Percentiles rank a stretch among this genome's conserved stretches.
Conservation (phyloP, 169 alveolate genomes). For the Eimeria zaria region DNA sequence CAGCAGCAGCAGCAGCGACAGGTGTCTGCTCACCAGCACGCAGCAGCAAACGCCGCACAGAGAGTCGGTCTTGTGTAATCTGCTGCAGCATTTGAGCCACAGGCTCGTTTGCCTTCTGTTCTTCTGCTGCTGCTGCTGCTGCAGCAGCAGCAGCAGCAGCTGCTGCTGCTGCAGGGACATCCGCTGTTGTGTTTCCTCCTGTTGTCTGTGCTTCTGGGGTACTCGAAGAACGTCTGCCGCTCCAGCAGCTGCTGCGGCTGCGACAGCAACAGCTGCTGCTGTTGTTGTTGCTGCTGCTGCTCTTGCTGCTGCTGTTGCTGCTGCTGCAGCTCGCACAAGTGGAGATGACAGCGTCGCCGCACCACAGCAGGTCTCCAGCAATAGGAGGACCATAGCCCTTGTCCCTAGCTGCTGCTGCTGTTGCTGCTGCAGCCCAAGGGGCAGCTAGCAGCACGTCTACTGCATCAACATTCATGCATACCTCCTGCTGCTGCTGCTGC, state of each 20-base stretch:
- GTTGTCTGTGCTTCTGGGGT: slow-evolving; percentile 11
- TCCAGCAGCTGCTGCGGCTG: slow-evolving; percentile 25
- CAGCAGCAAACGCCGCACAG: slow-evolving; percentile 60
- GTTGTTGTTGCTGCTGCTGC: slow-evolving; percentile 29
- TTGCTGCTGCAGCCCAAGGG: slow-evolving; percentile 23
- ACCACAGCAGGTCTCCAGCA: slow-evolving; percentile 27
- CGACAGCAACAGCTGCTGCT: neutral
- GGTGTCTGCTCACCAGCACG: slow-evolving; percentile 31
- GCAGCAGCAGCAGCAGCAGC: neutral
- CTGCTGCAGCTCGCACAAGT: slow-evolving; percentile 18
- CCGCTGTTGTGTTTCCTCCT: slow-evolving; percentile 11
- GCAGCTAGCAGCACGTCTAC: slow-evolving; percentile 39
- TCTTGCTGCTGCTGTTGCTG: slow-evolving; percentile 38
- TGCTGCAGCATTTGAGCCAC: slow-evolving; percentile 38
- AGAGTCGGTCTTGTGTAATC: neutral
- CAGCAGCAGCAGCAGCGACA: slow-evolving; percentile 59
- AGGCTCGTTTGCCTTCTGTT: neutral
- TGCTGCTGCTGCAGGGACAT: neutral
- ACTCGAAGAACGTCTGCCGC: neutral
- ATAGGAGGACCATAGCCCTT: neutral
- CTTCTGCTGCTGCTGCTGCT: slow-evolving; percentile 71
- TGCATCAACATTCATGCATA: slow-evolving; percentile 3
- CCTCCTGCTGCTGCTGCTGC: slow-evolving; percentile 53
- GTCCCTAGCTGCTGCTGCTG: slow-evolving; percentile 17
- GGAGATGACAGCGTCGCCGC: neutral